phyloP scores from a whole-genome alignment of 2,329 filamentous ascomycete genomes.

The Calonectria henricotiae region DNA sequence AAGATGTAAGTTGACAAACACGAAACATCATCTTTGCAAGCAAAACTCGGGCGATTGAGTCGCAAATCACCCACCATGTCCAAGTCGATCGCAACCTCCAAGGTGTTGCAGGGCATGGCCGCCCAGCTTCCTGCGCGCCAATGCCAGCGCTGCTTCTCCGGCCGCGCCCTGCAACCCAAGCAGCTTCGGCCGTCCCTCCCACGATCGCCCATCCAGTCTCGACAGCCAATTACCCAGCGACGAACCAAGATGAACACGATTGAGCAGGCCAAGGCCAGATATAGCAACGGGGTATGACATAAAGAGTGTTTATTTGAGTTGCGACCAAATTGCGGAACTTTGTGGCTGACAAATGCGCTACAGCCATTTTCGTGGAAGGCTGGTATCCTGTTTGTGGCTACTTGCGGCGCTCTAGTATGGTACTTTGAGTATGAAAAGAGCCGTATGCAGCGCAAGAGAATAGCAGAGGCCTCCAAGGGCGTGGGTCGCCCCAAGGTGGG shows the following conservation, averaged over 20 bases:
- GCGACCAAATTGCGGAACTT: slow-evolving; percentile 12
- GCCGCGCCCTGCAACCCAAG: slow-evolving; percentile 56
- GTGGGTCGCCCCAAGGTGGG: slow-evolving; percentile 95
- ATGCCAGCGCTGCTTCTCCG: slow-evolving; percentile 64
- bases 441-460: slow-evolving; percentile 88
- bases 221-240: slow-evolving; percentile 59
- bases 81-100: slow-evolving; percentile 57
- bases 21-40: slow-evolving; percentile 43
- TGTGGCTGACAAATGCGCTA: slow-evolving; percentile 50
- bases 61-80: slow-evolving; percentile 58
- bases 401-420: slow-evolving; percentile 83
- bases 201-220: slow-evolving; percentile 53
- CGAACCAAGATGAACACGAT: slow-evolving; percentile 69
- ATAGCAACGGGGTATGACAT: slow-evolving; percentile 69
- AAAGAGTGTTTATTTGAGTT: not conserved
- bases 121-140: slow-evolving; percentile 56
- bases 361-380: slow-evolving; percentile 96
- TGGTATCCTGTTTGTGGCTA: slow-evolving; percentile 86
- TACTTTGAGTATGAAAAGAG: slow-evolving; percentile 97
- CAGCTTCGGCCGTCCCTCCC: slow-evolving; percentile 57
- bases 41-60: slow-evolving; percentile 32
- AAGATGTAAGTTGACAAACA: slow-evolving; percentile 50
- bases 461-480: slow-evolving; percentile 94
- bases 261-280: slow-evolving; percentile 73
- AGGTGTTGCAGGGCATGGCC: slow-evolving; percentile 57